Base-by-base conservation (phyloP, 2,329 filamentous ascomycete species). In the Colletotrichum eremochloae region DNA sequence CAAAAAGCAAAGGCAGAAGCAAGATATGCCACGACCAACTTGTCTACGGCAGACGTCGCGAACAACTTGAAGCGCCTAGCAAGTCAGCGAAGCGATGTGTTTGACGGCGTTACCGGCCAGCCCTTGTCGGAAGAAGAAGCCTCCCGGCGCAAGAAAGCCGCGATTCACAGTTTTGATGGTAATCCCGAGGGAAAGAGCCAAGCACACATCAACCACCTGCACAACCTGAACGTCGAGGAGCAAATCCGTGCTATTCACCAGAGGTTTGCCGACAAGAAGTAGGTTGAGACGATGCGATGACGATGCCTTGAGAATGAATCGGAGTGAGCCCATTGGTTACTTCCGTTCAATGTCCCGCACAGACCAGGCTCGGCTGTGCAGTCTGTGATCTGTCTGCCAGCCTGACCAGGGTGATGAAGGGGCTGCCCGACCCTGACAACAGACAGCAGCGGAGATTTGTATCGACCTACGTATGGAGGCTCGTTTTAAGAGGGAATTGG, bases 31-130 rank as follows among this genome's bases (percentile, higher is more conserved):
- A 95, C 93, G 0, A 97, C 95, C 12, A 98, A 97, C 77, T 84
- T 97, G 12, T 94, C 93, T 1, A 96, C 94, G 4, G 90, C 89
- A 44, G 96, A 98, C 76, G 94, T 97, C 57, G 95, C 95, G 63
- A 95, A 94, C 81, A 98, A 98, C 80, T 88, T 98, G 74, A 98
- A 98, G 86, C 92, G 96, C n/a, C 87, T 98, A 63, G 95, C 95
- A 33, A 95, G 94, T 76, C 94, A 97, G 81, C 90, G 96, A 58
- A 92, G 89, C 75, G 96, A 98, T 78, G 89, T 98, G 24, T 97
- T 97, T 76, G 95, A 98, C 76, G 86, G 88, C 1, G 87, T 89
- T 20, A 92, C 91, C 0, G 93, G 93, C 1, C 87, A 92, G 75
- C 86, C 90, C 1, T 82, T 94, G 44, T 88, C 91, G 5, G 91